phyloP scores from a whole-genome alignment of 2,329 filamentous ascomycete species.

The Apiospora pterosperma region DNA sequence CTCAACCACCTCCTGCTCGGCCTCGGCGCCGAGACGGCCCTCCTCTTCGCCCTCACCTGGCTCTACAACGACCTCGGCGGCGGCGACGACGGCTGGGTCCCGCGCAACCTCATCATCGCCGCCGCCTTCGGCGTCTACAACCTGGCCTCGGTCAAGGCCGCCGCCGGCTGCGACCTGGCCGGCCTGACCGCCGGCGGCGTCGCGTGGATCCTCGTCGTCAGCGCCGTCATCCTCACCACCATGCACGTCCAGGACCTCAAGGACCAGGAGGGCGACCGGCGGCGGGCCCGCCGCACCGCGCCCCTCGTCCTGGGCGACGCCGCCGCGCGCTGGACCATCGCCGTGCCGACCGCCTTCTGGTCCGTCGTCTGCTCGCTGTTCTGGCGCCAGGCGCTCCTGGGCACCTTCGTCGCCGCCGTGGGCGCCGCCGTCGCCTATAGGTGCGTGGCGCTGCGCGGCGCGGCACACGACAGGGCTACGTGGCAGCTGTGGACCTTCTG shows the following conservation, averaged over 20 bases:
- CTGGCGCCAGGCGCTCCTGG: too few relatives aligned
- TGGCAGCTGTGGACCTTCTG: too few relatives aligned
- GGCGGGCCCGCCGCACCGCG: constrained; percentile 20
- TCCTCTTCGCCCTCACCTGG: constrained; percentile 11
- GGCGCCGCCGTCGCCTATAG: too few relatives aligned
- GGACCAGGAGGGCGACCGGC: constrained; percentile 29
- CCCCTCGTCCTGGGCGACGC: constrained; percentile 26
- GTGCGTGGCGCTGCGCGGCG: too few relatives aligned
- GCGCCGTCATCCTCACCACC: constrained; percentile 30
- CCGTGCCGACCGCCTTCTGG: constrained; percentile 20
- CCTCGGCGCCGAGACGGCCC: neutral
- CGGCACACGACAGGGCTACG: too few relatives aligned
- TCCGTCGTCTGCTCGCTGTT: constrained; percentile 15
- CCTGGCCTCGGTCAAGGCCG: constrained; percentile 18
- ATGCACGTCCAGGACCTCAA: constrained; percentile 36
- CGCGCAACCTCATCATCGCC: constrained; percentile 24
- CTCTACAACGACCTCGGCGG: constrained; percentile 23
- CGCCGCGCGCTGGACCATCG: constrained; percentile 19
- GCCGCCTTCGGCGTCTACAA: constrained; percentile 21
- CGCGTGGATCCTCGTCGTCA: constrained; percentile 27
- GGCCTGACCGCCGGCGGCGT: constrained; percentile 4
- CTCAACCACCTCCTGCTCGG: neutral
- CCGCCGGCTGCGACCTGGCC: constrained; percentile 10
- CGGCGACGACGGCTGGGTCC: constrained; percentile 17
- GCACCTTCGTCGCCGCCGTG: too few relatives aligned